A percentile compares a stretch with the other conserved stretches of the same genome.
Evolutionary conservation across 257 asterid species (phyloP).

Genomic region (Lithospermum erythrorhizon): DNA sequence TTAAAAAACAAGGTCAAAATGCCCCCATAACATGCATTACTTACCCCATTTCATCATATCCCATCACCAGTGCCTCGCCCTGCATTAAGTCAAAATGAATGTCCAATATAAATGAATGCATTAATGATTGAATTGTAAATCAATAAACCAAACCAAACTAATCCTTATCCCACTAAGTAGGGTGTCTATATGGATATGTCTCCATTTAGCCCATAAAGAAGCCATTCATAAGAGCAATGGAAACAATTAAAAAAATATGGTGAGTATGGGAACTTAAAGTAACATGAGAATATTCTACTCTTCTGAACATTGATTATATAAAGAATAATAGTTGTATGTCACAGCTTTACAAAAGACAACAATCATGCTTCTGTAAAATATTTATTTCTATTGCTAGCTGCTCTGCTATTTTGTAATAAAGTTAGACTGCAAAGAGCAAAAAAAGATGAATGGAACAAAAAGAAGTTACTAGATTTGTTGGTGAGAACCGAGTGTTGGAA

Average conservation of each 20-base stretch:
- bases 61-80: constrained; percentile 99
- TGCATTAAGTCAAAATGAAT: constrained; percentile 23
- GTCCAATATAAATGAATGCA: neutral
- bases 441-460: neutral
- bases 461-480: constrained; percentile 72
- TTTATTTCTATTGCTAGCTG: neutral
- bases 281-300: neutral
- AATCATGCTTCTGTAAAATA: neutral
- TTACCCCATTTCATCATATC: constrained; percentile 99
- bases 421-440: neutral
- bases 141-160: neutral
- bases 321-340: neutral
- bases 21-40: constrained; percentile 19
- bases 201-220: too few relatives aligned
- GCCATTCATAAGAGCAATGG: neutral
- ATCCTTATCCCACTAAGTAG: too few relatives aligned
- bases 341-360: neutral
- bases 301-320: too few relatives aligned
- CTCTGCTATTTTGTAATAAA: neutral
- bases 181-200: too few relatives aligned
- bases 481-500: constrained; percentile 66
- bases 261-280: neutral
- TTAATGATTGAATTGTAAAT: neutral
- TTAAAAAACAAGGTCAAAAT: neutral
- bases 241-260: too few relatives aligned